These are phyloP conservation scores for Populus euphratica DNA, from an alignment of 345 rosid genomes.

Conservation along the genomic window DNA sequence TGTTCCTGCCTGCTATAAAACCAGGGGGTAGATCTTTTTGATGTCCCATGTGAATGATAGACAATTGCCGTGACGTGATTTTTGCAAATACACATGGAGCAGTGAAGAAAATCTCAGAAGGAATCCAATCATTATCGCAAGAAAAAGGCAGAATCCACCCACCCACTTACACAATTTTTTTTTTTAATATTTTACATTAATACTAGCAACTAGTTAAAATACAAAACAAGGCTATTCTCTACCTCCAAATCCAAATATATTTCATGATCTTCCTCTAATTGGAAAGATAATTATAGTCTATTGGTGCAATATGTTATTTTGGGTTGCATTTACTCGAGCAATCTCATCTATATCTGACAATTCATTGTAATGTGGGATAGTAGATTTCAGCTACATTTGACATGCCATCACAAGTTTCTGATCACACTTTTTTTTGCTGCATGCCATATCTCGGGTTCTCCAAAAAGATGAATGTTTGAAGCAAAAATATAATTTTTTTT, in stretches of 20 bases:
- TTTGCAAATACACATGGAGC: not conserved
- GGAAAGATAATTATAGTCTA: too few relatives aligned
- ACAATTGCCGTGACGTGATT: not conserved
- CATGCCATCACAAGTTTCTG: too few relatives aligned
- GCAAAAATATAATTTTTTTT: too few relatives aligned
- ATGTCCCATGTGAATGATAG: too few relatives aligned
- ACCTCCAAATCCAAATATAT: not conserved
- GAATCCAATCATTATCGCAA: not conserved
- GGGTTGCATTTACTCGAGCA: constrained; percentile 24
- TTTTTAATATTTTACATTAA: not conserved
- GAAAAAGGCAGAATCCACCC: not conserved
- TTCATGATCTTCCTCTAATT: not conserved
- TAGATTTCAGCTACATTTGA: too few relatives aligned
- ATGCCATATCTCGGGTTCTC: too few relatives aligned
- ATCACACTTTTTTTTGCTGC: too few relatives aligned
- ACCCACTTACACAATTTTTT: not conserved
- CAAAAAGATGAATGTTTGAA: too few relatives aligned
- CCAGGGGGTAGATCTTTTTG: too few relatives aligned
- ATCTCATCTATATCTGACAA: constrained; percentile 20
- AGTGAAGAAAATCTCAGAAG: not conserved
- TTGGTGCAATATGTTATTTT: not conserved
- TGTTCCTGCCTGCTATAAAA: too few relatives aligned
- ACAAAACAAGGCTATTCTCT: not conserved
- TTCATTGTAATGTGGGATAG: not conserved
- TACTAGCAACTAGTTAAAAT: not conserved